Percentiles rank a stretch among this genome's conserved stretches.
These are phyloP conservation scores for Luzula sylvatica DNA, from an alignment of 176 grass and related monocot species.

Conservation along the genomic window DNA sequence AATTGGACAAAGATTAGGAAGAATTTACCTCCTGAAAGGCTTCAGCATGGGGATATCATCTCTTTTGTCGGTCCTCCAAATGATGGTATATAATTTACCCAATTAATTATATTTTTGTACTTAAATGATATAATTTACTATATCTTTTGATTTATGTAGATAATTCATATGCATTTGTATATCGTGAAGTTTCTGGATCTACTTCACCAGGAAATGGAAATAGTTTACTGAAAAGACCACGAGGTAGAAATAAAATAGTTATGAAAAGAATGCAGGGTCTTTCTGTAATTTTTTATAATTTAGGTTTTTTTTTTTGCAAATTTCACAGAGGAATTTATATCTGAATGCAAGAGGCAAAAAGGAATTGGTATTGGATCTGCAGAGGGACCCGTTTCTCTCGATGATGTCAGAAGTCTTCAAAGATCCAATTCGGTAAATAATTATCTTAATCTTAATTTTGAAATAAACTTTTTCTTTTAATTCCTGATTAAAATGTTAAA, in stretches of 20 bases:
- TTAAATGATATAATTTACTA: not conserved
- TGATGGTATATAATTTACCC: constrained; percentile 30
- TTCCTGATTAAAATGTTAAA: constrained; percentile 10
- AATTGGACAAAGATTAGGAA: constrained; percentile 68
- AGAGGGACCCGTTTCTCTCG: constrained; percentile 85
- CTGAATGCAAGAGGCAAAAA: constrained; percentile 79
- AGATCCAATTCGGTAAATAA: constrained; percentile 82
- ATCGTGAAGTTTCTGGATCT: constrained; percentile 48
- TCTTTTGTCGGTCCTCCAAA: constrained; percentile 51
- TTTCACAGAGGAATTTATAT: constrained; percentile 35
- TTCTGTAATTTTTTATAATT: not conserved
- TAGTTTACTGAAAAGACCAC: constrained; percentile 54
- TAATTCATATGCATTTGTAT: constrained; percentile 81
- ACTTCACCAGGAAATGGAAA: constrained; percentile 25
- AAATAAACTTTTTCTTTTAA: constrained; percentile 6
- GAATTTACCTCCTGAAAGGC: constrained; percentile 38
- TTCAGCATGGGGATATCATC: constrained; percentile 79
- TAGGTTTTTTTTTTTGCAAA: not conserved
- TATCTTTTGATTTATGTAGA: constrained; percentile 32
- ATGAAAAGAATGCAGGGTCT: constrained; percentile 7
- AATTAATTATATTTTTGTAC: not conserved
- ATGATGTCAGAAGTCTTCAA: constrained; percentile 82
- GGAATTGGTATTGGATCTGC: constrained; percentile 91
- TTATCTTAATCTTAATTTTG: constrained; percentile 22
- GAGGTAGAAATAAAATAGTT: constrained; percentile 40